Conservation (phyloP, 2,329 filamentous ascomycete genomes). For the Meredithiella fracta region DNA sequence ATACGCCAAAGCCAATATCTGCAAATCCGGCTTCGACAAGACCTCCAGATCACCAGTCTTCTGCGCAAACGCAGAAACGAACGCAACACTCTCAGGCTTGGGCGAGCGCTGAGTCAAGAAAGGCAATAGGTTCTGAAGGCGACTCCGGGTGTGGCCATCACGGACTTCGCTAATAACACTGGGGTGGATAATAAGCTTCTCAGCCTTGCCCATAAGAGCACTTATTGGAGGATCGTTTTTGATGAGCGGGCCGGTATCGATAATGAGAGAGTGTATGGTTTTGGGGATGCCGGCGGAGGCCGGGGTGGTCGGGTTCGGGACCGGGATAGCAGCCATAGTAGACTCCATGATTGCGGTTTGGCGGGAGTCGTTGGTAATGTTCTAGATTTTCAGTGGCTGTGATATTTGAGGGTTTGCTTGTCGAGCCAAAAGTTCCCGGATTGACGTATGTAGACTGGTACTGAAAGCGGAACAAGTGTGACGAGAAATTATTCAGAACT, state of each 20-base stretch:
- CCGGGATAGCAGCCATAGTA: background rate
- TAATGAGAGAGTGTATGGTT: slow-evolving; percentile 63
- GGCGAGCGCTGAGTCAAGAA: slow-evolving; percentile 69
- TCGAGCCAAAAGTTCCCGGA: background rate
- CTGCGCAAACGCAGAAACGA: slow-evolving; percentile 70
- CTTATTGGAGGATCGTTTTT: slow-evolving; percentile 81
- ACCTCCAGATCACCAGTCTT: slow-evolving; percentile 81
- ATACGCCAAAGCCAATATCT: slow-evolving; percentile 78
- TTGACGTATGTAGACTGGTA: too few species aligned
- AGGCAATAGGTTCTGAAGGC: slow-evolving; percentile 74
- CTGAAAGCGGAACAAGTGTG: too few species aligned
- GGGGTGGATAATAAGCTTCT: slow-evolving; percentile 66
- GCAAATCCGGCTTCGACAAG: slow-evolving; percentile 74
- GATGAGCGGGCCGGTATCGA: slow-evolving; percentile 86
- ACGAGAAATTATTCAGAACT: too few species aligned
- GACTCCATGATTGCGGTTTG: slow-evolving; percentile 8
- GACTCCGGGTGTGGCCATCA: slow-evolving; percentile 61
- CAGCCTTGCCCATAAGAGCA: slow-evolving; percentile 60
- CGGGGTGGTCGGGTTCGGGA: slow-evolving; percentile 10
- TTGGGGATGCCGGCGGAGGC: slow-evolving; percentile 28
- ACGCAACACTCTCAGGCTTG: slow-evolving; percentile 56
- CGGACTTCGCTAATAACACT: slow-evolving; percentile 77
- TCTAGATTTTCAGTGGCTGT: background rate
- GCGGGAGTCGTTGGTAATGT: background rate
- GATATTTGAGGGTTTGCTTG: background rate